These are phyloP conservation scores for Knufia petricola DNA, from an alignment of 2,329 filamentous ascomycete genomes.

Conservation along the genomic window DNA sequence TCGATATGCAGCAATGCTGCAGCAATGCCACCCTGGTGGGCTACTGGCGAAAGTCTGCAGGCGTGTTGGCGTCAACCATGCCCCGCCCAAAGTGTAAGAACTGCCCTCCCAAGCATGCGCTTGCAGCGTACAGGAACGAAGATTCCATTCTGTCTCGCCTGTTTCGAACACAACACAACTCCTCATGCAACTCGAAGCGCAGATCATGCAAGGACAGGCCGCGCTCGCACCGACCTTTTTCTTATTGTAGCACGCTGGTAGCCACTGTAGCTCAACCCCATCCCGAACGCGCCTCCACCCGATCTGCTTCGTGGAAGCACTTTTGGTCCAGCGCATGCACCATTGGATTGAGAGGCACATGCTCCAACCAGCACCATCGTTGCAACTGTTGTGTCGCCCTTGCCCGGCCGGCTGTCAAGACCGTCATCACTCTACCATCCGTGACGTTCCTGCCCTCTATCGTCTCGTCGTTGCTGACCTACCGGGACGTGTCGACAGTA, in stretches of 20 bases:
- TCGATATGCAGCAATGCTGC: not conserved
- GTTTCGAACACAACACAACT: not conserved
- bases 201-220: slow-evolving; percentile 1
- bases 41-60: not conserved
- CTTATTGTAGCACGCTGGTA: not conserved
- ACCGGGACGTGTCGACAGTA: not conserved
- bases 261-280: not conserved
- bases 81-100: not conserved
- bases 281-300: not conserved
- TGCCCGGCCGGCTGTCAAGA: not conserved
- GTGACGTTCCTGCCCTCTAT: not conserved
- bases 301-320: not conserved
- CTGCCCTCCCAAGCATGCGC: not conserved
- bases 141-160: not conserved
- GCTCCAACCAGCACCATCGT: slow-evolving; percentile 1
- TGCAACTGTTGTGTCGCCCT: not conserved
- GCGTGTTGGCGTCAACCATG: slow-evolving; percentile 1
- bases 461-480: not conserved
- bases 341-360: not conserved
- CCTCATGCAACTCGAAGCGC: not conserved
- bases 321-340: not conserved
- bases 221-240: not conserved
- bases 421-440: not conserved
- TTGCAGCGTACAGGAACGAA: slow-evolving; percentile 1
- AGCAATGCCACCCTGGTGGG: not conserved